Base-by-base conservation (phyloP, 441 rosid species). In the Erodium trifolium region DNA sequence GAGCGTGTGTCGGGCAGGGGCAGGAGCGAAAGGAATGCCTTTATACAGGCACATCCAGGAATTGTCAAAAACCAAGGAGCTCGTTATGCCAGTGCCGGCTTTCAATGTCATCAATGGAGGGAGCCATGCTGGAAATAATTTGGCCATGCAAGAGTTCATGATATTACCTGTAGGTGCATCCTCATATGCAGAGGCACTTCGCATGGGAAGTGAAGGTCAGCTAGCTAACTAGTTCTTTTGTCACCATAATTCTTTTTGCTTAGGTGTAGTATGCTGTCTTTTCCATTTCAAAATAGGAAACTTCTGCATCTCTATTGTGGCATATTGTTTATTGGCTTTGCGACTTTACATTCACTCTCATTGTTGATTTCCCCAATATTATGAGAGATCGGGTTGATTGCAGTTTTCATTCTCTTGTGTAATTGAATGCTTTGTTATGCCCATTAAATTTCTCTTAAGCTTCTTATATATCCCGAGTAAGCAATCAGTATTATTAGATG, bases 71-170 rank as follows among this genome's bases (percentile, higher is more conserved):
- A 88, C 95, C 5, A 86, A 86, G 80, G 97, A 93, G 81, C 95
- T 91, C 23, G 98, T 93, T 4, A 89, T 91, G 95, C 97, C 96
- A 0, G 97, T 93, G 76, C 98, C 98, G 3, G 99, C 97, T 45
- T 91, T 88, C 55, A 91, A 23, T 23, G 27, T 23, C 27, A 23
- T 23, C 2, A 23, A 23, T 23, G 27, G 27, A 23, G 27, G 27
- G 5, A 88, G 90, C 78, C 99, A 91, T 75, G 97, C 95, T 14
- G 96, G 97, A 69, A 93, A 93, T 76, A 91, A 91, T 78, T 82
- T 93, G 78, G 98, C 98, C 64, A 91, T 93, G 97, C 97, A 93
- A 73, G 97, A 93, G 79, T 93, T 93, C 75, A 93, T 91, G 98
- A 88, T 89, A 59, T 72, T 93, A 31, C 97, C 98, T 1, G 95